Evolutionary conservation across 352 stramenopile species (phyloP).

Genomic region (Pythium phragmiticola): DNA sequence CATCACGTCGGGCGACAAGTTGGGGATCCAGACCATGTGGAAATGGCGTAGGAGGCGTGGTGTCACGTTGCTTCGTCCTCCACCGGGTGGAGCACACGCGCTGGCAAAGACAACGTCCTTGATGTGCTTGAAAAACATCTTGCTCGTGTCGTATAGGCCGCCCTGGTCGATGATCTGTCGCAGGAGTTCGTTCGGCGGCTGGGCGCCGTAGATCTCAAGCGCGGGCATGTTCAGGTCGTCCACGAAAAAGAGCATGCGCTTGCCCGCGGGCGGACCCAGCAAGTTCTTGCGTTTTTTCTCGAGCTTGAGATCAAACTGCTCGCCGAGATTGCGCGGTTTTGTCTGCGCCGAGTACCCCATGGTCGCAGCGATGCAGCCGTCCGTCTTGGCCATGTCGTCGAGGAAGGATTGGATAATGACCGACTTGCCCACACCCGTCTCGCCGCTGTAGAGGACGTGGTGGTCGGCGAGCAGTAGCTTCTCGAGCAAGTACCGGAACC

Average conservation of each 20-base stretch:
- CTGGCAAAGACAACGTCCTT: conserved; percentile 84
- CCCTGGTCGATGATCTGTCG: conserved; percentile 95
- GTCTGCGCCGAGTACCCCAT: conserved; percentile 92
- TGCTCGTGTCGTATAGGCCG: conserved; percentile 94
- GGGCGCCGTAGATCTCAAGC: conserved; percentile 93
- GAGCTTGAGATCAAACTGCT: conserved; percentile 91
- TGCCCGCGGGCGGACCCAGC: conserved; percentile 84
- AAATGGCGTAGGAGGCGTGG: conserved; percentile 89
- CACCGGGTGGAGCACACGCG: conserved; percentile 84
- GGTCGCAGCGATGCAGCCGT: conserved; percentile 76
- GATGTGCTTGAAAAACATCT: conserved; percentile 93
- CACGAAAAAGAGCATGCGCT: conserved; percentile 93
- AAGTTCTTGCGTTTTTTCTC: conserved; percentile 96
- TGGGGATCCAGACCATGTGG: conserved; percentile 91
- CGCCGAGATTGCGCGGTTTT: conserved; percentile 79
- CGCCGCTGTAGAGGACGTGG: conserved; percentile 88
- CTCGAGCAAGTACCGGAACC: conserved; percentile 92
- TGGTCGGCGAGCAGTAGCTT: conserved; percentile 80
- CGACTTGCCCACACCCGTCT: conserved; percentile 93
- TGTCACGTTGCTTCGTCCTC: conserved; percentile 85
- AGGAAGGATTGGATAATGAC: conserved; percentile 91
- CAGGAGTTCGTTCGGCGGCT: conserved; percentile 93
- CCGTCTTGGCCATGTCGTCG: conserved; percentile 83
- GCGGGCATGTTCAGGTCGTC: conserved; percentile 95
- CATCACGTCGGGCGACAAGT: conserved; percentile 80